These are phyloP conservation scores for Avena insularis DNA, from an alignment of 176 grass and related monocot genomes.

Conservation along the genomic window DNA sequence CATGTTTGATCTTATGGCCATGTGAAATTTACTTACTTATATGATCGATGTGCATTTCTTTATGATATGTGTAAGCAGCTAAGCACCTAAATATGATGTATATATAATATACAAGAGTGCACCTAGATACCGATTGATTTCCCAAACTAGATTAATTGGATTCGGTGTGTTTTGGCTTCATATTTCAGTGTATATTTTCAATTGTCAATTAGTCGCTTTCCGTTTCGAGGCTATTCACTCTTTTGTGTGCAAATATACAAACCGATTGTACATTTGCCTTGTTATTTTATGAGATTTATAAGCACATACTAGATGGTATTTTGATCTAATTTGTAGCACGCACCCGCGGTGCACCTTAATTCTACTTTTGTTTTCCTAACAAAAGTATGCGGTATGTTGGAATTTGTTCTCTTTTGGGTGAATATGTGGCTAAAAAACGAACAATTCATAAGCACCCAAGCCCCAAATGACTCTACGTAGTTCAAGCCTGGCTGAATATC, in stretches of 20 bases:
- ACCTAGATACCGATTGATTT: conserved; percentile 16
- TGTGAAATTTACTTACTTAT: background rate
- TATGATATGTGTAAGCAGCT: background rate
- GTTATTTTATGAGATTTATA: conserved; percentile 22
- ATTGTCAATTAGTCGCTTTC: background rate
- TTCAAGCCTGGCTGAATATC: background rate
- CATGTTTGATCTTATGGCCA: conserved; percentile 18
- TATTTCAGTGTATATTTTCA: background rate
- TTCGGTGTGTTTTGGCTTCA: background rate
- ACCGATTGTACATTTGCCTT: background rate
- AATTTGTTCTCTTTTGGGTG: background rate
- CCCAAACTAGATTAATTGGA: background rate
- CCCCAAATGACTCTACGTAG: conserved; percentile 3
- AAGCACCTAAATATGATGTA: conserved; percentile 4
- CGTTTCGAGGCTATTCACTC: background rate
- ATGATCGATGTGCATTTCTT: background rate
- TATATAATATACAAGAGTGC: background rate
- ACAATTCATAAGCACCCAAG: conserved; percentile 13
- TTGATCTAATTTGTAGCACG: background rate
- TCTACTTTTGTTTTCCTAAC: background rate
- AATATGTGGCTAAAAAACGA: background rate
- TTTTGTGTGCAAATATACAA: conserved; percentile 12
- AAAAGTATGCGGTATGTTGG: background rate
- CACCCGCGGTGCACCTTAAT: background rate
- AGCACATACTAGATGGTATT: background rate